Conservation (phyloP, 2,329 filamentous ascomycete species). For the Penicillium rolfsii region DNA sequence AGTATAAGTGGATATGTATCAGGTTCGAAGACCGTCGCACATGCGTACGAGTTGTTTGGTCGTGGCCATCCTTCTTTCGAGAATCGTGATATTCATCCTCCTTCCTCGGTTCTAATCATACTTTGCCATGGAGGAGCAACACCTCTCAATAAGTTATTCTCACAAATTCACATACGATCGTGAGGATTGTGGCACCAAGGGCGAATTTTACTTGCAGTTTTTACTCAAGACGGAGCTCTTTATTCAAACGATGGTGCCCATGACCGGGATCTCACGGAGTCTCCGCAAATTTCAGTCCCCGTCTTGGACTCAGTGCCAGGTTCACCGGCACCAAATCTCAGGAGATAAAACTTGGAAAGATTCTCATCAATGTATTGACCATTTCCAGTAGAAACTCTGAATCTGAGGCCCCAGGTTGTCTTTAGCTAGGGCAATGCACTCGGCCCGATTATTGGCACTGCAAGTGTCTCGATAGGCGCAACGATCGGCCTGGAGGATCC, state of each 20-base stretch:
- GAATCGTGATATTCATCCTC: background rate
- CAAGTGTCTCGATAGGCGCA: background rate
- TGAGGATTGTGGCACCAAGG: background rate
- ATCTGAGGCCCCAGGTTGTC: background rate
- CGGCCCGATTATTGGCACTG: background rate
- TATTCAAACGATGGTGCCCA: background rate
- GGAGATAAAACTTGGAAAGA: background rate
- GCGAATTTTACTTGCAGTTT: background rate
- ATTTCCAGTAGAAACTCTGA: background rate
- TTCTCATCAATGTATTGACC: background rate
- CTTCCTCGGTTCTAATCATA: background rate
- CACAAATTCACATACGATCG: too few relatives aligned
- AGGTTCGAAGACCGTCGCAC: background rate
- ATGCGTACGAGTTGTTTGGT: background rate
- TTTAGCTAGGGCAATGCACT: slow-evolving; percentile 15
- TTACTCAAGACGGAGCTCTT: background rate
- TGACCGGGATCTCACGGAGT: background rate
- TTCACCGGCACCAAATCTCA: background rate
- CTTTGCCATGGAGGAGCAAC: background rate
- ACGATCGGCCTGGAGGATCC: slow-evolving; percentile 22
- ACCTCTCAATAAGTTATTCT: background rate
- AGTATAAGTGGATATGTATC: background rate
- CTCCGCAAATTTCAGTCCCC: background rate
- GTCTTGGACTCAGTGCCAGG: background rate
- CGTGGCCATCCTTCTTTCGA: background rate